Conservation (phyloP, 768 basidiomycete genomes). For the Scleroderma citrinum region DNA sequence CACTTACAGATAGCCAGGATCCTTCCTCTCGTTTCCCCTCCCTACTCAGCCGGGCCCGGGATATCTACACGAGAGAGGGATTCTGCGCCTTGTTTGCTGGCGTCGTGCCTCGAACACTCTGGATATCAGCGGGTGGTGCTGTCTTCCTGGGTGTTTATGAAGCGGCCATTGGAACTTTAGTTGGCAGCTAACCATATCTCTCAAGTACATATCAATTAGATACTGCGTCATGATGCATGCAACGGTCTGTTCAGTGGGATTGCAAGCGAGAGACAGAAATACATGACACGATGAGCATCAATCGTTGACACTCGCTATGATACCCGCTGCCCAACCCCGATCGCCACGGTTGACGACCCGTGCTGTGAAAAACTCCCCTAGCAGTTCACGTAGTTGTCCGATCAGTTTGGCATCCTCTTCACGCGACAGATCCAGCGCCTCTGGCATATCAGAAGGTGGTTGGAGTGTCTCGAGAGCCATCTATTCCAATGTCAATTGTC, state of each 20-base stretch:
- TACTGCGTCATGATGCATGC: not conserved
- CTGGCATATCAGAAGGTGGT: conserved; percentile 52
- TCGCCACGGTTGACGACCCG: conserved; percentile 44
- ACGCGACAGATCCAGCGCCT: conserved; percentile 45
- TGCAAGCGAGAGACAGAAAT: not conserved
- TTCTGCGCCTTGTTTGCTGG: conserved; percentile 75
- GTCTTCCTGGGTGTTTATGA: conserved; percentile 98
- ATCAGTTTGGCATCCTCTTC: conserved; percentile 44
- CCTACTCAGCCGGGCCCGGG: conserved; percentile 46
- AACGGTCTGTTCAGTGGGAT: too few species aligned
- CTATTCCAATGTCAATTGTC: conserved; percentile 26
- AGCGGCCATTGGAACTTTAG: conserved; percentile 55
- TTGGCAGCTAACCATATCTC: conserved; percentile 6
- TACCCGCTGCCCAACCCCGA: conserved; percentile 57
- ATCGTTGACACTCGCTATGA: conserved; percentile 34
- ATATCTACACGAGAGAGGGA: conserved; percentile 74
- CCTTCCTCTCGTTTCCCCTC: conserved; percentile 48
- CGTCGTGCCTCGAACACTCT: conserved; percentile 84
- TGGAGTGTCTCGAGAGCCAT: conserved; percentile 57
- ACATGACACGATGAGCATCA: not conserved
- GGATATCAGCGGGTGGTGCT: conserved; percentile 95
- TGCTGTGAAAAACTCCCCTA: conserved; percentile 62
- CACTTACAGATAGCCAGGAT: conserved; percentile 33
- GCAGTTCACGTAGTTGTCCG: conserved; percentile 41
- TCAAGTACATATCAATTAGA: too few species aligned